Percentiles rank a stretch among this genome's conserved stretches.
Evolutionary conservation across 306 rosid genomes (phyloP).

Genomic region (Bauhinia variegata): DNA sequence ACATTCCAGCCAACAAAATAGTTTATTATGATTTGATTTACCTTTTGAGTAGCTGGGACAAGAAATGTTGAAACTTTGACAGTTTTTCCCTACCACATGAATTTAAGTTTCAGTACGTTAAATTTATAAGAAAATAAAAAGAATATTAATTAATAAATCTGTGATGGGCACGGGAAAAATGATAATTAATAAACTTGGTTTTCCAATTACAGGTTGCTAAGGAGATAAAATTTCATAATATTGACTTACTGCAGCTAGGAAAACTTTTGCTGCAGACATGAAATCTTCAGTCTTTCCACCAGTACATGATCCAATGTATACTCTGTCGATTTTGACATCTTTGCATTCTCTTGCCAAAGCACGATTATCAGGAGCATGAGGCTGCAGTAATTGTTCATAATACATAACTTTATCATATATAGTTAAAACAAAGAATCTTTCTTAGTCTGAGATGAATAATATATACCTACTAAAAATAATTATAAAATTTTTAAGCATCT

Average conservation of each 20-base stretch:
- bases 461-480: too few species aligned
- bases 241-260: conserved; percentile 66
- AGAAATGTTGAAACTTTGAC: conserved; percentile 89
- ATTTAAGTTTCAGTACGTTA: background rate
- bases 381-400: conserved; percentile 54
- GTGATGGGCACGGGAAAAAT: background rate
- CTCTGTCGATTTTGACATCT: conserved; percentile 93
- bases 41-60: conserved; percentile 91
- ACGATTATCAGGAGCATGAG: conserved; percentile 95
- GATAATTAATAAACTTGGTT: background rate
- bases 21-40: conserved; percentile 16
- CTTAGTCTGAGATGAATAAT: too few species aligned
- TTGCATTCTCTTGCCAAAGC: conserved; percentile 95
- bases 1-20: too few species aligned
- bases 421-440: too few species aligned
- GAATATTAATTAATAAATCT: background rate
- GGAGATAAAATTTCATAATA: background rate
- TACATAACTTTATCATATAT: background rate
- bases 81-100: conserved; percentile 58
- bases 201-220: too few species aligned
- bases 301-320: conserved; percentile 93
- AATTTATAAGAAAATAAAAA: conserved; percentile 2
- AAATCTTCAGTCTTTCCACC: conserved; percentile 93
- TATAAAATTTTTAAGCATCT: too few species aligned
- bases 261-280: conserved; percentile 84